These are phyloP conservation scores for Calocera viscosa DNA, from an alignment of 768 basidiomycete genomes.

Conservation along the genomic window DNA sequence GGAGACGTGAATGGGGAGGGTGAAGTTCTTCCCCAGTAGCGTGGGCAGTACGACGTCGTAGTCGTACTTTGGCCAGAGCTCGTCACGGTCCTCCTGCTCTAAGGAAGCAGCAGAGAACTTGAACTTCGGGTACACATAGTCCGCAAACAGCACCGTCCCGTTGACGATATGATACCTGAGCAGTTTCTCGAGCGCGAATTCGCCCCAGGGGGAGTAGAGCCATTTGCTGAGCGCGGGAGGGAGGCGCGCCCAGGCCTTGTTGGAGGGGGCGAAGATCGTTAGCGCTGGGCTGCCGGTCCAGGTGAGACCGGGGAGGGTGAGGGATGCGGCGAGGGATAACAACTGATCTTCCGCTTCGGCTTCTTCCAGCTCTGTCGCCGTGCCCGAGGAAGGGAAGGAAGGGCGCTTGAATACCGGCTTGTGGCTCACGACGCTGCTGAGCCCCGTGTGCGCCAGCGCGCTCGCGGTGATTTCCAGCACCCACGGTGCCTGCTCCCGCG, in stretches of 20 bases:
- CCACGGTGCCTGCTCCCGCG: not conserved
- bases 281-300: not conserved
- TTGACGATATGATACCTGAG: constrained; percentile 44
- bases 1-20: not conserved
- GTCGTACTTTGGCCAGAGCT: not conserved
- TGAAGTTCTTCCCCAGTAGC: not conserved
- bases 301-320: not conserved
- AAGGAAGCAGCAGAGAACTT: not conserved
- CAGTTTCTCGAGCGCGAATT: constrained; percentile 38
- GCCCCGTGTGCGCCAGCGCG: not conserved
- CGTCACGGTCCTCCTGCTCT: not conserved
- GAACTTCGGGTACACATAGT: not conserved
- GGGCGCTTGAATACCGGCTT: not conserved
- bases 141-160: not conserved
- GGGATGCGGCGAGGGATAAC: not conserved
- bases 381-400: not conserved
- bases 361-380: constrained; percentile 16
- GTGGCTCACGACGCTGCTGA: not conserved
- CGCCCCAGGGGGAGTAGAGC: constrained; percentile 51
- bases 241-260: constrained; percentile 30
- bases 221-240: constrained; percentile 41
- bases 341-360: constrained; percentile 15
- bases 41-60: not conserved
- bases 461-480: not conserved
- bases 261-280: constrained; percentile 27